Percentiles rank a stretch among this genome's conserved stretches.
These are phyloP conservation scores for Melampsora americana DNA, from an alignment of 1,284 basidiomycete genomes.

Conservation along the genomic window DNA sequence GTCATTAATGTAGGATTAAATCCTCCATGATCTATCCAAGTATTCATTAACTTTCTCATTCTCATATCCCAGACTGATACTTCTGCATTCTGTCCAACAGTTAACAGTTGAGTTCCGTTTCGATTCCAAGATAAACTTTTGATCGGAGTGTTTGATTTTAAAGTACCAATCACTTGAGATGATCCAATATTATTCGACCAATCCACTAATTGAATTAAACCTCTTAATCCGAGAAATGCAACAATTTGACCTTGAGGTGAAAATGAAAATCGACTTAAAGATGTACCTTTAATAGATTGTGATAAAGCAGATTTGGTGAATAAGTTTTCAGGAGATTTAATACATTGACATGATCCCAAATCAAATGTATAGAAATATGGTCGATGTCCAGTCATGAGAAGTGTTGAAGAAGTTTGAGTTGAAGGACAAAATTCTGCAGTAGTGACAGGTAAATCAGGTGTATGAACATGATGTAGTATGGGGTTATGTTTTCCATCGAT, in stretches of 20 bases:
- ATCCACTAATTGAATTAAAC: conserved; percentile 83
- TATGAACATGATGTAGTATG: conserved; percentile 84
- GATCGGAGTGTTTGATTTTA: conserved; percentile 74
- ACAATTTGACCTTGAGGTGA: conserved; percentile 69
- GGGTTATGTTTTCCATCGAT: conserved; percentile 90
- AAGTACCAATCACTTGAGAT: conserved; percentile 75
- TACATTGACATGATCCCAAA: conserved; percentile 65
- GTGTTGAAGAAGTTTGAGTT: conserved; percentile 62
- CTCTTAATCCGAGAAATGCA: conserved; percentile 81
- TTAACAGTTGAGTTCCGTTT: conserved; percentile 62
- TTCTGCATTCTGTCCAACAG: conserved; percentile 74
- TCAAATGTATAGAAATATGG: conserved; percentile 94
- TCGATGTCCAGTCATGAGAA: conserved; percentile 79
- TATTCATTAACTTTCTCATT: conserved; percentile 67
- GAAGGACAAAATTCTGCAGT: conserved; percentile 77
- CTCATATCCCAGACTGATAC: conserved; percentile 91
- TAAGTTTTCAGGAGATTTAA: conserved; percentile 61
- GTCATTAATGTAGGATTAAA: conserved; percentile 65
- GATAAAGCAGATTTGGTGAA: conserved; percentile 60
- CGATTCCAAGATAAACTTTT: conserved; percentile 72
- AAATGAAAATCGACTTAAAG: conserved; percentile 53
- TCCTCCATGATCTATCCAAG: conserved; percentile 83
- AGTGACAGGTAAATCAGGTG: conserved; percentile 76
- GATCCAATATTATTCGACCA: conserved; percentile 69
- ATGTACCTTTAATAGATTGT: conserved; percentile 55